Evolutionary conservation across 495 filamentous ascomycete species (phyloP).

Genomic region (Penicillium fimorum): DNA sequence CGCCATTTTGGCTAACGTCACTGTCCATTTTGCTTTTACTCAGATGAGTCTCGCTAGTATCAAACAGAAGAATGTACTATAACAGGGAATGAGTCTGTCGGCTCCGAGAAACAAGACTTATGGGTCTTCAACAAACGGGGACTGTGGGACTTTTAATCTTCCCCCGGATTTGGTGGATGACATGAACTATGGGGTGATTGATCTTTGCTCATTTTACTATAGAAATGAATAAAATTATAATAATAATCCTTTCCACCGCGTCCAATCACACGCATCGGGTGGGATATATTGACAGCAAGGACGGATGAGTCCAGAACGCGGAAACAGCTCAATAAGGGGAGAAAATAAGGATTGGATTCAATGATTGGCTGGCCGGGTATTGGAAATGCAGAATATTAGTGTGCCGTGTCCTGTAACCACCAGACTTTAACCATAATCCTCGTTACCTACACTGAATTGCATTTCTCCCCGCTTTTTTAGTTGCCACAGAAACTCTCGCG

Average conservation of each 20-base stretch:
- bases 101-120: background rate
- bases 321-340: background rate
- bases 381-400: background rate
- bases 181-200: background rate
- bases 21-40: constrained; percentile 15
- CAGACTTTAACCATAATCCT: background rate
- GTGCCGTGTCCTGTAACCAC: background rate
- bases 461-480: background rate
- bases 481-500: background rate
- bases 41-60: background rate
- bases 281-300: background rate
- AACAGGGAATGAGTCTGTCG: background rate
- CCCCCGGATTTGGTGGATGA: background rate
- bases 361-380: background rate
- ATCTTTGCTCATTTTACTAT: background rate
- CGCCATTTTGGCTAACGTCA: constrained; percentile 16
- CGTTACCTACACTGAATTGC: background rate
- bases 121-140: background rate
- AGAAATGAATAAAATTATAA: background rate
- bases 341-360: background rate
- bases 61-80: background rate
- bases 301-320: background rate
- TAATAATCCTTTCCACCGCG: background rate
- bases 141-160: background rate
- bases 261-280: background rate